Conservation (phyloP, 1,284 basidiomycete genomes). For the Ganoderma leucocontextum region DNA sequence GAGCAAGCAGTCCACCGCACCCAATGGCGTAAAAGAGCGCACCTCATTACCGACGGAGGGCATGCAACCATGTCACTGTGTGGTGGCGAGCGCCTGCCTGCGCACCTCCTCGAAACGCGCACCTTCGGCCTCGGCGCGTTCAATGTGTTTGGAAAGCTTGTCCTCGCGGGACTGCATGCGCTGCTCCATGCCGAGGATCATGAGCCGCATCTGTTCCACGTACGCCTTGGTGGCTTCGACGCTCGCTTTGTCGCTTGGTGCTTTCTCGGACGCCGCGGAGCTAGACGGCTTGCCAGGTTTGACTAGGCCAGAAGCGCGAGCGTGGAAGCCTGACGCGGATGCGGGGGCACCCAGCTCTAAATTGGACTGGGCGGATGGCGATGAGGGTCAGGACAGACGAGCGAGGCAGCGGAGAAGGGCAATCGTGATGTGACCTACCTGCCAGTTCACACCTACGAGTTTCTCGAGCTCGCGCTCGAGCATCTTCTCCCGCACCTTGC, state of each 20-base stretch:
- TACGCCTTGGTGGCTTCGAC: slow-evolving; percentile 57
- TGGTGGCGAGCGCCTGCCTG: slow-evolving; percentile 41
- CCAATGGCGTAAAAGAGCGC: not conserved
- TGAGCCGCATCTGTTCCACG: slow-evolving; percentile 72
- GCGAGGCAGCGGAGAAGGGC: not conserved
- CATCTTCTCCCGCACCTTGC: slow-evolving; percentile 63
- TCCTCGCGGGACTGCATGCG: slow-evolving; percentile 71
- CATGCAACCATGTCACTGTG: slow-evolving; percentile 5
- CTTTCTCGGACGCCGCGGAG: slow-evolving; percentile 2
- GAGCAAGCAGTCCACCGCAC: not conserved
- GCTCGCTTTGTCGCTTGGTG: slow-evolving; percentile 22
- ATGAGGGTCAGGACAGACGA: not conserved
- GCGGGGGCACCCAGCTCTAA: slow-evolving; percentile 15
- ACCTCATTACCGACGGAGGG: not conserved
- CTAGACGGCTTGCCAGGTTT: slow-evolving; percentile 24
- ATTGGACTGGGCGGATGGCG: slow-evolving; percentile 15
- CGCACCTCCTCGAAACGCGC: slow-evolving; percentile 57
- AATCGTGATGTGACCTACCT: slow-evolving; percentile 49
- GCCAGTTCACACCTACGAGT: slow-evolving; percentile 79
- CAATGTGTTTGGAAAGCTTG: slow-evolving; percentile 64
- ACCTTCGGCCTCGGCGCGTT: slow-evolving; percentile 67
- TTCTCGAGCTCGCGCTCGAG: slow-evolving; percentile 74
- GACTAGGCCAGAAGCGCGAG: slow-evolving; percentile 21
- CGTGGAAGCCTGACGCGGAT: not conserved
- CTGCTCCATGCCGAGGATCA: slow-evolving; percentile 82